Base-by-base conservation (phyloP, 768 basidiomycete species). In the Kwoniella bestiolae region DNA sequence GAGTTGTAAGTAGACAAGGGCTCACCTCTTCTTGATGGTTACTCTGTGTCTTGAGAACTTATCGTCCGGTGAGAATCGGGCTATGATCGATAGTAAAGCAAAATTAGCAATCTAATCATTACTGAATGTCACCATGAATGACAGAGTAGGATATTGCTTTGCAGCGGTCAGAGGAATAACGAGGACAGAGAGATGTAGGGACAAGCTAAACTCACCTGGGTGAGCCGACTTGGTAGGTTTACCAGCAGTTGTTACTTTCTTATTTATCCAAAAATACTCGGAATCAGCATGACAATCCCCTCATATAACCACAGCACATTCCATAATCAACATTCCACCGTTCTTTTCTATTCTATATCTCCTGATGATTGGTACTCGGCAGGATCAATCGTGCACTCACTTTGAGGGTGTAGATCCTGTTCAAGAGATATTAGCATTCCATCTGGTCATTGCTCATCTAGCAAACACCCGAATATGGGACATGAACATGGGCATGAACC, bases 41-140 rank as follows among this genome's bases (percentile, higher is more conserved):
- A 98, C 94, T 66, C 96, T 90, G 79, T 99, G 95, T 68, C 94
- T 87, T 67, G 94, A 95, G 83, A 95, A 98, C 84, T 98, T 98
- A 87, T 98, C 95, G 81, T 99, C 96, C 11, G 95, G 95, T 14
- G 95, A 97, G 83, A 98, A 98, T 44, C 96, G 93, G 16, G 95
- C 95, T 96, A 26, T 51, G 49, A 51, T 47, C 11, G 8, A 23
- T 6, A 29, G 28, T n/a, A 38, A 56, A 28, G 25, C 29, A 53
- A 25, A n/a, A n/a, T n/a, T n/a, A n/a, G n/a, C n/a, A n/a, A n/a
- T n/a, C n/a, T n/a, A n/a, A n/a, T n/a, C n/a, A n/a, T n/a, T n/a
- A n/a, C n/a, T n/a, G n/a, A n/a, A n/a, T n/a, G n/a, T n/a, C n/a
- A n/a, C n/a, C n/a, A n/a, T n/a, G n/a, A n/a, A n/a, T n/a, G n/a